A percentile compares a stretch with the other conserved stretches of the same genome.
Evolutionary conservation across 257 asterid species (phyloP).

Genomic region (Linderniella brevidens): DNA sequence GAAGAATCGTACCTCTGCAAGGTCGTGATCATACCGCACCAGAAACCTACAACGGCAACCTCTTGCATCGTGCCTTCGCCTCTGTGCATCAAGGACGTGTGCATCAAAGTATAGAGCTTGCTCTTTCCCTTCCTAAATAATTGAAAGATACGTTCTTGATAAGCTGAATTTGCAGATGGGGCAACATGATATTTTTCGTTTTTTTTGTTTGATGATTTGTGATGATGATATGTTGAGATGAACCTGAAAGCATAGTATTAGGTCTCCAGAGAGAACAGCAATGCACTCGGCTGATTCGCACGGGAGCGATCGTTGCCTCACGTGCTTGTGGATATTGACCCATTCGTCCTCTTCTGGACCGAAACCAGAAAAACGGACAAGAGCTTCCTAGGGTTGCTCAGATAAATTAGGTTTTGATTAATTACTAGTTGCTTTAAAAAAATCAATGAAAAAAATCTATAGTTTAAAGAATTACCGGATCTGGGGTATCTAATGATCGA

Average conservation of each 20-base stretch:
- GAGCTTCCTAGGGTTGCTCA: constrained; percentile 58
- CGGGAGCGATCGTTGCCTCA: constrained; percentile 89
- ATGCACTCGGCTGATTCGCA: constrained; percentile 95
- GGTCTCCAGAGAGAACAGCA: constrained; percentile 70
- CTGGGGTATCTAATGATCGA: constrained; percentile 53
- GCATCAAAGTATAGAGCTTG: constrained; percentile 98
- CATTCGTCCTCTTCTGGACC: constrained; percentile 96
- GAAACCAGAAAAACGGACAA: constrained; percentile 93
- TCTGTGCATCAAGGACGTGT: constrained; percentile 85
- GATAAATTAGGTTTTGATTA: not conserved
- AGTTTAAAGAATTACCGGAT: constrained; percentile 56
- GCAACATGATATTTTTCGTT: not conserved
- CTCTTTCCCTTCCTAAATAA: constrained; percentile 85
- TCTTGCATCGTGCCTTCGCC: constrained; percentile 92
- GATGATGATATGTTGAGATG: not conserved
- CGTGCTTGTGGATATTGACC: constrained; percentile 68
- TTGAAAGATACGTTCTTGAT: constrained; percentile 1
- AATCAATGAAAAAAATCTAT: constrained; percentile 1
- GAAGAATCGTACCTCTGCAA: constrained; percentile 54
- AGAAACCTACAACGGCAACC: constrained; percentile 98
- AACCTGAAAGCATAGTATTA: constrained; percentile 96
- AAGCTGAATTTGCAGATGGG: not conserved
- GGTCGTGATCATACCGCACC: constrained; percentile 93
- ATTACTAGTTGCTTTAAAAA: not conserved
- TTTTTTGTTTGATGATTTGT: not conserved